Percentiles rank a stretch among this genome's conserved stretches.
phyloP scores from a whole-genome alignment of 768 basidiomycete species.

The Pulveroboletus sp. region DNA sequence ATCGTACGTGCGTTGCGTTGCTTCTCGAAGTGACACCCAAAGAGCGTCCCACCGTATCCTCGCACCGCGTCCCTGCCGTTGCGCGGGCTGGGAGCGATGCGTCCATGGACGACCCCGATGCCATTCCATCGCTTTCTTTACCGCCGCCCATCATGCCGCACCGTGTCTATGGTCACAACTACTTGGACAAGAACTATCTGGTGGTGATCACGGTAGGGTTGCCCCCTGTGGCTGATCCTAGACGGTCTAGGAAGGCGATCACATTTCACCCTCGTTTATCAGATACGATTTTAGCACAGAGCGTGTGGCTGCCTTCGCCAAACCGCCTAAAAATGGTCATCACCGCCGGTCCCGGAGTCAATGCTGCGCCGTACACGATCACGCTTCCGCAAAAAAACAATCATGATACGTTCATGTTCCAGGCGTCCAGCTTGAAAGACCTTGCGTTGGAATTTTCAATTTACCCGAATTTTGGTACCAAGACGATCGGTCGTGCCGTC shows the following conservation, averaged over 20 bases:
- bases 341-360: constrained; percentile 80
- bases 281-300: constrained; percentile 63
- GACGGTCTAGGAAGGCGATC: constrained; percentile 46
- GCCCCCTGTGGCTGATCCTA: constrained; percentile 36
- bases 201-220: constrained; percentile 81
- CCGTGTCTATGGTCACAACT: constrained; percentile 95
- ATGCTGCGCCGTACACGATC: constrained; percentile 87
- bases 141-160: constrained; percentile 99
- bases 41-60: constrained; percentile 12
- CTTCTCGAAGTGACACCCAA: constrained; percentile 45
- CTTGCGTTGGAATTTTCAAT: constrained; percentile 90
- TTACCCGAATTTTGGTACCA: constrained; percentile 96
- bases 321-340: constrained; percentile 90
- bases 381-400: constrained; percentile 77
- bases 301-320: constrained; percentile 67
- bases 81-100: constrained; percentile 30
- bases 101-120: constrained; percentile 73
- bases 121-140: constrained; percentile 91
- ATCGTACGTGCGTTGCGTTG: constrained; percentile 61
- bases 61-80: constrained; percentile 17
- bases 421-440: constrained; percentile 68
- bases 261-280: constrained; percentile 74
- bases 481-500: constrained; percentile 91
- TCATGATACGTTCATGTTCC: constrained; percentile 80
- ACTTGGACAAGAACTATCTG: constrained; percentile 81